A percentile compares a stretch with the other conserved stretches of the same genome.
Conservation (phyloP, 2,329 filamentous ascomycete genomes). For the Alternaria solani region DNA sequence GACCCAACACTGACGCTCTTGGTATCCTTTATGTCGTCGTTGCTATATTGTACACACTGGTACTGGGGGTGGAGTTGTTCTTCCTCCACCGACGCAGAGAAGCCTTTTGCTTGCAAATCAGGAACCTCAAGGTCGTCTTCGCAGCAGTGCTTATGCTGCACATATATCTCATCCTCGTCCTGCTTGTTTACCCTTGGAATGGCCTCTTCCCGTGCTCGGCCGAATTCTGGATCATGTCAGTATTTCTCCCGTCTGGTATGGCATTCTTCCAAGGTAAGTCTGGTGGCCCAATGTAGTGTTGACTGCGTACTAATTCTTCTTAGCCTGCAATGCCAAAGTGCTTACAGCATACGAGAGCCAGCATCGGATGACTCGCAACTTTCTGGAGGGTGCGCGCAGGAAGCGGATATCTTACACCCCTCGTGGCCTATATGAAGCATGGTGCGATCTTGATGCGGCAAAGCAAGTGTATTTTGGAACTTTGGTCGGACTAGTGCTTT, state of each 20-base stretch:
- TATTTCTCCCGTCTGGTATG: constrained; percentile 51
- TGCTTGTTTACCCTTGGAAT: constrained; percentile 50
- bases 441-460: constrained; percentile 43
- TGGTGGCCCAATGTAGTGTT: background rate
- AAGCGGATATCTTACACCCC: constrained; percentile 43
- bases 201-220: constrained; percentile 46
- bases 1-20: constrained; percentile 42
- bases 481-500: constrained; percentile 37
- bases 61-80: constrained; percentile 41
- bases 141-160: constrained; percentile 47
- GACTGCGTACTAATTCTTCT: background rate
- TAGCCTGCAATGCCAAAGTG: constrained; percentile 49
- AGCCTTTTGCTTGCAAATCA: constrained; percentile 45
- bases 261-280: constrained; percentile 49
- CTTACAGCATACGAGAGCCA: constrained; percentile 49
- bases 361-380: constrained; percentile 43
- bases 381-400: constrained; percentile 46
- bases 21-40: constrained; percentile 45
- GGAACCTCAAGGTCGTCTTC: constrained; percentile 45
- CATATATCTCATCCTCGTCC: constrained; percentile 46
- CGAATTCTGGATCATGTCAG: constrained; percentile 52
- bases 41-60: constrained; percentile 45
- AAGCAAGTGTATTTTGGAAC: constrained; percentile 46
- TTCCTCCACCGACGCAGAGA: constrained; percentile 40
- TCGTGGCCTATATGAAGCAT: constrained; percentile 40